These are phyloP conservation scores for Haberlea rhodopensis DNA, from an alignment of 257 asterid species.

Conservation along the genomic window DNA sequence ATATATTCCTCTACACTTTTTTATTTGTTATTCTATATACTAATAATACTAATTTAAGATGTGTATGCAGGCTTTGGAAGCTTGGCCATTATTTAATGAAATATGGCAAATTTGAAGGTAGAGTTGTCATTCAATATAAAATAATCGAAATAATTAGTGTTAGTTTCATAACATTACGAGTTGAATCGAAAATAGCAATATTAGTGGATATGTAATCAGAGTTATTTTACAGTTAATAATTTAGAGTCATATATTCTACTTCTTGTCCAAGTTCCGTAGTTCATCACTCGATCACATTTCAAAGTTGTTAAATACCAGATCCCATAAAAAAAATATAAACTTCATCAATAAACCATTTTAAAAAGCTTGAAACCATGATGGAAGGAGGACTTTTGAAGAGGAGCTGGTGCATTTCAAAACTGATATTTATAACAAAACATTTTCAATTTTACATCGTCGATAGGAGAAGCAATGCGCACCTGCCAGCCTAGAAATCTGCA, in stretches of 20 bases:
- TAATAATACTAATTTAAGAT: constrained; percentile 10
- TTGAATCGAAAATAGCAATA: background rate
- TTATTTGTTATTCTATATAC: background rate
- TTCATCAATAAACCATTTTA: background rate
- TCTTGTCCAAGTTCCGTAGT: background rate
- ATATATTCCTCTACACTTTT: background rate
- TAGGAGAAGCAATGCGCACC: constrained; percentile 36
- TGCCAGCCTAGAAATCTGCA: constrained; percentile 98
- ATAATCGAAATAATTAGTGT: background rate
- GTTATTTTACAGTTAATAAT: too few relatives aligned
- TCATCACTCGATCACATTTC: background rate
- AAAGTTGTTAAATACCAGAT: background rate
- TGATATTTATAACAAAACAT: background rate
- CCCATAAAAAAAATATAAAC: background rate
- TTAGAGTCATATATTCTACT: background rate
- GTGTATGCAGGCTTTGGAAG: too few relatives aligned
- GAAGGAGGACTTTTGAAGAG: too few relatives aligned
- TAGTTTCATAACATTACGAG: background rate
- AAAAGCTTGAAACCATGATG: too few relatives aligned
- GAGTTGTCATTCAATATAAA: background rate
- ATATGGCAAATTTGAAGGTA: background rate
- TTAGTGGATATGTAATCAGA: too few relatives aligned
- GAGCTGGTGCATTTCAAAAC: too few relatives aligned
- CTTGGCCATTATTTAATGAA: too few relatives aligned
- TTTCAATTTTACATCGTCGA: background rate